Base-by-base conservation (phyloP, 2,329 filamentous ascomycete species). In the Monosporascus ibericus region DNA sequence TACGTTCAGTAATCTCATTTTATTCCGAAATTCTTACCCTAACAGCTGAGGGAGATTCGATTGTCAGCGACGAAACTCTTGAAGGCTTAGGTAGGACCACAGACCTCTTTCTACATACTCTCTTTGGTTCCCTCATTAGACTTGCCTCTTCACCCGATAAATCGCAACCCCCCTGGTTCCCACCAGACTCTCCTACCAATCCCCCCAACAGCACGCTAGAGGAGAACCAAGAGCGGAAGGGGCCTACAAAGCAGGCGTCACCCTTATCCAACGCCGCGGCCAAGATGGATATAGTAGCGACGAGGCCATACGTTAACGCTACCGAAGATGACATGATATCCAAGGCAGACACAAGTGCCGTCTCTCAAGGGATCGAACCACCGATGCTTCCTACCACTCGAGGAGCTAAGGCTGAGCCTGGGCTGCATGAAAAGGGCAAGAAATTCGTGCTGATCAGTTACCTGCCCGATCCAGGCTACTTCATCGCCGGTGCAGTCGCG, bases 381-480 rank as follows among this genome's bases (percentile, higher is more conserved):
- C 54, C 58, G 52, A 49, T 59, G 47, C 52, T 55, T 55, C 55
- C 57, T 55, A 55, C 55, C 49, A 54, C 55, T 54, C 55, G 61
- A 57, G 58, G 57, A 58, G 49, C 53, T 60, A 56, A 63, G 58
- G 63, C 60, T 60, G 58, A 65, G 63, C 48, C 58, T 62, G 58
- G 54, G 62, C 65, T 67, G 59, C 65, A 66, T 66, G 65, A 67
- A 54, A 65, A 65, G 61, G 60, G 55, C 55, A 63, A 69, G 70
- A 76, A 76, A 70, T 70, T 68, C 68, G 75, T 70, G 76, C 81
- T 86, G 76, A 85, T 81, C 70, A 75, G 78, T 69, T 79, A 87
- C 78, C 77, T 90, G 71, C 89, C 88, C 71, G 82, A 90, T 84
- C 80, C 87, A 95, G 94, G 94, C 81, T 99, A 97, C 75, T 99